phyloP scores from a whole-genome alignment of 768 basidiomycete genomes.

The Phlebiopsis gigantea region DNA sequence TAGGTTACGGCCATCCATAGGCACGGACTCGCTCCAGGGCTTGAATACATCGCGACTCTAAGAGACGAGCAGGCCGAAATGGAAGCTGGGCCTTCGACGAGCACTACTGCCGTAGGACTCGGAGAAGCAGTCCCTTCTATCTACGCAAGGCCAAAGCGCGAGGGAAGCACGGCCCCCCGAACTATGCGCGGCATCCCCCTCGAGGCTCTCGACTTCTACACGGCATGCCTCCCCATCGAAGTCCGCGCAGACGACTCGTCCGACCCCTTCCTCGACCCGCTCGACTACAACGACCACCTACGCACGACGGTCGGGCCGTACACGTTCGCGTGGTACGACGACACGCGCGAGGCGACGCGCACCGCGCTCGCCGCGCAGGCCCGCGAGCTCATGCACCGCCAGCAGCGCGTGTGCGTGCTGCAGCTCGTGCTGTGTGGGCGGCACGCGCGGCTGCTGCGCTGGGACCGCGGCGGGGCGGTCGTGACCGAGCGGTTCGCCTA shows the following conservation, averaged over 20 bases:
- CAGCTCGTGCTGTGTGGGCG: neutral
- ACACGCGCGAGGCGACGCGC: neutral
- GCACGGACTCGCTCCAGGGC: neutral
- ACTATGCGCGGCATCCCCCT: neutral
- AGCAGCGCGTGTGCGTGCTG: neutral
- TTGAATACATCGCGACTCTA: neutral
- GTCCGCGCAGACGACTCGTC: neutral
- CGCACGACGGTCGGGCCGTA: neutral
- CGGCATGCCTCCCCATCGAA: neutral
- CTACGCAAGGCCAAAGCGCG: neutral
- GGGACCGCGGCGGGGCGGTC: constrained; percentile 1
- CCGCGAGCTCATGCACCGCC: neutral
- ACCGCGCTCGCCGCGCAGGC: neutral
- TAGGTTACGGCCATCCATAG: neutral
- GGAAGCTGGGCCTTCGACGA: neutral
- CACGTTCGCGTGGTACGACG: neutral
- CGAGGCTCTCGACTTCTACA: neutral
- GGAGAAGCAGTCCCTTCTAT: neutral
- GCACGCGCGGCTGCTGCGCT: neutral
- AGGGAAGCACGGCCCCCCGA: neutral
- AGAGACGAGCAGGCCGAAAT: neutral
- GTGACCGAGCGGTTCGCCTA: constrained; percentile 3
- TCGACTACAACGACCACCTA: neutral
- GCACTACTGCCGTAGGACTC: neutral
- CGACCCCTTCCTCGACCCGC: constrained; percentile 1